Evolutionary conservation across 768 basidiomycete species (phyloP), one percentile per base, ranked within the genome.

Genomic region (Cubamyces lactineus): DNA sequence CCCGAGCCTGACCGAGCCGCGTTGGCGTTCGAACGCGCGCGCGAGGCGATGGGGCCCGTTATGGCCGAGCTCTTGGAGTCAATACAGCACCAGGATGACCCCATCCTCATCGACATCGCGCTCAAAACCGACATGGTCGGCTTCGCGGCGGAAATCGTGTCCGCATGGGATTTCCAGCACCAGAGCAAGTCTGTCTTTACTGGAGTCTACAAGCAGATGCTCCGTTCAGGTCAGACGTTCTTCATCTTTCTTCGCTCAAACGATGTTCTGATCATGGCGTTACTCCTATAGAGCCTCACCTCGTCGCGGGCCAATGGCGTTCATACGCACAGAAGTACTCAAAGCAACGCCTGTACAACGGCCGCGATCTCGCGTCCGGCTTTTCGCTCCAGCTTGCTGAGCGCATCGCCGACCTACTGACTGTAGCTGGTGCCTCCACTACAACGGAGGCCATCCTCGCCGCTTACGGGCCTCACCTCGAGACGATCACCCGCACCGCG

Each of bases 81-180:
- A 9, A 64, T 64, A 11, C 59, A 67, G 6, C 66, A 67, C 48
- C 55, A 64, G 34, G 66, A 67, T 15, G 66, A 67, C 60, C 66
- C 66, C n/a, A 61, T 67, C 48, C 57, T 64, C 40, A 51, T 67
- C 42, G 62, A 67, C 53, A 64, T 67, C 54, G 67, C 65, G 19
- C 57, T 68, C 43, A 66, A 68, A 57, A 65, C 67, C 5, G 63
- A 64, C 54, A 64, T 68, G 56, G 65, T 66, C 15, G 59, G 56
- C 30, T 68, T 68, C 55, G 65, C 63, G 1, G 67, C 59, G 8
- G 63, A 66, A 60, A 62, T 66, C 58, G 53, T 54, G 4, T 62
- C 59, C 26, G 56, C 66, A 8, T 67, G 66, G 66, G 62, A 67
- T 51, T 67, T 67, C 45, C 66, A 66, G 59, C 62, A 63, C 59